Base-by-base conservation (phyloP, 1,284 basidiomycete species). In the Ustilago xerochloae region DNA sequence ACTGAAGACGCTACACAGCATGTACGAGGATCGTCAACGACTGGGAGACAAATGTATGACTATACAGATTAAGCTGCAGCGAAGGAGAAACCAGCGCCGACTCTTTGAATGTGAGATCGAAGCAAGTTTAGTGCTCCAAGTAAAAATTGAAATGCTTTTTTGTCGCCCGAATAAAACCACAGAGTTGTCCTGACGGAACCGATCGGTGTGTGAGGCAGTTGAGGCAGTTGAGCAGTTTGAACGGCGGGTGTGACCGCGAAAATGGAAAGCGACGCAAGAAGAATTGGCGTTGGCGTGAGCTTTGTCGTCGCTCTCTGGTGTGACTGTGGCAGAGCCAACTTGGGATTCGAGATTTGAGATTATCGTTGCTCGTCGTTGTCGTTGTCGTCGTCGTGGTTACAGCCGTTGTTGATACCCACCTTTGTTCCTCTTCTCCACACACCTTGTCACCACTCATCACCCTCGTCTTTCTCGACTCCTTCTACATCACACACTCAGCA, bases 111-210 rank as follows among this genome's bases (percentile, higher is more conserved):
- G 52, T 54, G 9, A 54, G 52, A 54, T 54, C 52, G 29, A 28
- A 5, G 20, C 26, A 8, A 30, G 18, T n/a, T 35, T 35, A n/a
- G 20, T 18, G 20, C 20, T 36, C 9, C 20, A n/a, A 9, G n/a
- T 15, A 7, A 12, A 33, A 46, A 46, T 24, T 38, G 15, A 35
- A 29, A n/a, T 38, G 13, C 28, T 16, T n/a, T 20, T 41, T 33
- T 67, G 28, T 61, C 64, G 64, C 38, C 43, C 64, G 64, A 26
- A 62, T 16, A 29, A 18, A 4, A 1, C 1, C 5, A 7, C 12
- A 26, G 49, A 48, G 45, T 22, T 38, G 20, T 24, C 26, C 41
- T 55, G 39, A 61, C 66, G 61, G 66, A 69, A 60, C 66, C 66
- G 66, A 63, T 69, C 60, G 66, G 66, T 61, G 46, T 33, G 18